A percentile compares a stretch with the other conserved stretches of the same genome.
Evolutionary conservation across 345 rosid species (phyloP).

Genomic region (Zanthoxylum bungeanum): DNA sequence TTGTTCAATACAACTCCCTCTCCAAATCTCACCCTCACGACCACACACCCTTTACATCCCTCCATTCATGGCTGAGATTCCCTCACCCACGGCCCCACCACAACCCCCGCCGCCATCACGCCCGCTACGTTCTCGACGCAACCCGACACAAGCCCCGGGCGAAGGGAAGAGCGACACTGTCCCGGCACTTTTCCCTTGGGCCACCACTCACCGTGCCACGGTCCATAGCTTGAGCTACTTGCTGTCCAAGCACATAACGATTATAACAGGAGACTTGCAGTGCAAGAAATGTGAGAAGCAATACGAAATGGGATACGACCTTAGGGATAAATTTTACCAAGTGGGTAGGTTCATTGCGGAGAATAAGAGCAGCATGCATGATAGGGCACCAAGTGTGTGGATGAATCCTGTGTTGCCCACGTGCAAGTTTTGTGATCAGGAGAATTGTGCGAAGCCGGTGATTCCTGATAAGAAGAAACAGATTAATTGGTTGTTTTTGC

Average conservation of each 20-base stretch:
- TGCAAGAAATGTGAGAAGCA: constrained; percentile 64
- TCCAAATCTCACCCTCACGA: constrained; percentile 12
- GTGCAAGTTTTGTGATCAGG: constrained; percentile 52
- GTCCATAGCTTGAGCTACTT: constrained; percentile 42
- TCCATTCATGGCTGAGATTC: background rate
- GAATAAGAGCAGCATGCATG: constrained; percentile 42
- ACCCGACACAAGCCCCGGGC: constrained; percentile 15
- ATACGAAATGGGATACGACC: constrained; percentile 44
- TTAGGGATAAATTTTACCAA: constrained; percentile 48
- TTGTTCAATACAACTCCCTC: background rate
- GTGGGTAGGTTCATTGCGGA: constrained; percentile 30
- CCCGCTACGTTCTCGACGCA: constrained; percentile 23
- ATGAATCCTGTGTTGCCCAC: constrained; percentile 36
- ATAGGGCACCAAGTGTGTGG: constrained; percentile 69
- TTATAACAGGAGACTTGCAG: constrained; percentile 48
- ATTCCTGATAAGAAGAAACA: constrained; percentile 40
- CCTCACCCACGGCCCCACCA: background rate
- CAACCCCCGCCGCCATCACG: background rate
- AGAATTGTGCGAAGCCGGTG: constrained; percentile 56
- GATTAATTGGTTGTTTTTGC: constrained; percentile 87
- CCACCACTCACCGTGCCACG: constrained; percentile 46
- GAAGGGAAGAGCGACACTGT: constrained; percentile 36
- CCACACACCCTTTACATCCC: background rate
- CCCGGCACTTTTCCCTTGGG: constrained; percentile 65
- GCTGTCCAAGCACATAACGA: constrained; percentile 27